These are phyloP conservation scores for Lentinus tigrinus DNA, from an alignment of 768 basidiomycete genomes.

Conservation along the genomic window DNA sequence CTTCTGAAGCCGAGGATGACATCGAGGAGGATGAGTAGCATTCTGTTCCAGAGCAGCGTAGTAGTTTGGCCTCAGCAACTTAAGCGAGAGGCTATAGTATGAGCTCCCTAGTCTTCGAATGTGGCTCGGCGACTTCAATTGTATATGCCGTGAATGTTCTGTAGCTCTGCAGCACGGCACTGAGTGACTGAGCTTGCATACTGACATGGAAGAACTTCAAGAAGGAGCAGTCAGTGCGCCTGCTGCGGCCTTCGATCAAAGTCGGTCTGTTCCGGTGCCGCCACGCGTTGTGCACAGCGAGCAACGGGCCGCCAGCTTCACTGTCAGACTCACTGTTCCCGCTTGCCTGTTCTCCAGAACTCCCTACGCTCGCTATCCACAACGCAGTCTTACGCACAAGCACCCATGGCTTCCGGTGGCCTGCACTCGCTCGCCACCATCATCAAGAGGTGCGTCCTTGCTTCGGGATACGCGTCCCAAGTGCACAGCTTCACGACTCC, in stretches of 20 bases:
- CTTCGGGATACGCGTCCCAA: not conserved
- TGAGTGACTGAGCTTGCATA: no score
- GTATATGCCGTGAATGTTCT: no score
- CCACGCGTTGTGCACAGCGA: slow-evolving; percentile 9
- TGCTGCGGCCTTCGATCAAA: not conserved
- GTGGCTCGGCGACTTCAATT: no score
- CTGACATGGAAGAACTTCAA: no score
- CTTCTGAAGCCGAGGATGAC: not conserved
- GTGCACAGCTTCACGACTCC: not conserved
- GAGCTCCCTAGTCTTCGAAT: no score
- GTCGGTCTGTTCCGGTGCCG: slow-evolving; percentile 17
- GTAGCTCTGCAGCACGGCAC: no score
- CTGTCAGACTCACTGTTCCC: no score
- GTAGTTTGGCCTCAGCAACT: no score
- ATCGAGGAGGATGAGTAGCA: not conserved
- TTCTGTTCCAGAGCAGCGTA: no score
- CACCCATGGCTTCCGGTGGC: slow-evolving; percentile 37
- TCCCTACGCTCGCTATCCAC: not conserved
- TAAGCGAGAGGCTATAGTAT: no score
- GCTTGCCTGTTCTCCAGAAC: slow-evolving; percentile 2
- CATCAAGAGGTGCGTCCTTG: slow-evolving; percentile 63
- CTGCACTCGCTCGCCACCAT: slow-evolving; percentile 78
- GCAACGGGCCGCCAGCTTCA: not conserved
- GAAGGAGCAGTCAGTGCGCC: no score
- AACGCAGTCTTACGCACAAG: slow-evolving; percentile 5